Evolutionary conservation across 768 basidiomycete species (phyloP).

Genomic region (Panaeolus papilionaceus): DNA sequence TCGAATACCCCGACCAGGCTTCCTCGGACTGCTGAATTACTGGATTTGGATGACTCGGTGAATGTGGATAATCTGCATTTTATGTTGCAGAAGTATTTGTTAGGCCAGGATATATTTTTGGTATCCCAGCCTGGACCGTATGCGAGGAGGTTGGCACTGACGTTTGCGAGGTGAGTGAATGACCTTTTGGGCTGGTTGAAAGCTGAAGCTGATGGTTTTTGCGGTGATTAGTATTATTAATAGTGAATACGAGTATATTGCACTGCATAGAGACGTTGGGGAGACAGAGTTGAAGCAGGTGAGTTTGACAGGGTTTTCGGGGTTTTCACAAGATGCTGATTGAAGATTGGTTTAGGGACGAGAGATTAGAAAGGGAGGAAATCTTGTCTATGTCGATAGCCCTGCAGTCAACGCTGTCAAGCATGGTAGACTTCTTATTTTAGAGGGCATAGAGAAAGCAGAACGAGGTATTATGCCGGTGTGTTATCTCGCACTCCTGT

Average conservation of each 20-base stretch:
- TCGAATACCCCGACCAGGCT: constrained; percentile 56
- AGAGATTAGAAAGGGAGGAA: constrained; percentile 66
- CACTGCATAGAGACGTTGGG: constrained; percentile 72
- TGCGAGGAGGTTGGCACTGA: constrained; percentile 64
- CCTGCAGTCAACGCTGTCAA: constrained; percentile 72
- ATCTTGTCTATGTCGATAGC: constrained; percentile 71
- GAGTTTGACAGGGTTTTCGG: constrained; percentile 15
- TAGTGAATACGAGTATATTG: constrained; percentile 71
- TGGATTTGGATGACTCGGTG: constrained; percentile 47
- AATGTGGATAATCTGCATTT: constrained; percentile 68
- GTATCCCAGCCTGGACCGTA: constrained; percentile 73
- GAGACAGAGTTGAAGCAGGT: constrained; percentile 76
- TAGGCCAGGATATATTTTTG: constrained; percentile 56
- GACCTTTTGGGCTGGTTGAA: neutral
- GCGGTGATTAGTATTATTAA: constrained; percentile 56
- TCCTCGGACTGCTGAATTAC: constrained; percentile 46
- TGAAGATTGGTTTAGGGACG: constrained; percentile 45
- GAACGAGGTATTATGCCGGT: constrained; percentile 78
- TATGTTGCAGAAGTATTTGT: constrained; percentile 69
- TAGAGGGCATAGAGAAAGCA: constrained; percentile 76
- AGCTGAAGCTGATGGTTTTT: neutral
- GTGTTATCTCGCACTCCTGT: constrained; percentile 26
- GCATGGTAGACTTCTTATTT: constrained; percentile 65
- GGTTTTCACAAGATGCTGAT: neutral
- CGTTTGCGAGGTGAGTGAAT: constrained; percentile 58